Evolutionary conservation across 108 stramenopile genomes (phyloP).

Genomic region (Tribonema minus): DNA sequence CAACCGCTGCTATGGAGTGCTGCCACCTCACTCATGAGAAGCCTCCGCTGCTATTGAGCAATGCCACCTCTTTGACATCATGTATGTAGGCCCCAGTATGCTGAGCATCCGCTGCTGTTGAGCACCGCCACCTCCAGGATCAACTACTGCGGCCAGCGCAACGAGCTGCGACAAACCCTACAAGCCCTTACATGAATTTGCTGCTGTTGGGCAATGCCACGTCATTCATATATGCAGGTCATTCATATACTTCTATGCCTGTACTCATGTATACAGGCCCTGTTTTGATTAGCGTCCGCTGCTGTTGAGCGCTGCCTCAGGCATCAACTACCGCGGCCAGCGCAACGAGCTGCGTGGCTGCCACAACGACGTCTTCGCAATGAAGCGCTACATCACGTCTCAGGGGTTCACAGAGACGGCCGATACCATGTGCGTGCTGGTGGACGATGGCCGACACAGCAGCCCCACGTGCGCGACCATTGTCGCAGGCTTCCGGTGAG

Average conservation of each 20-base stretch:
- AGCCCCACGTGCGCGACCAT: constrained; percentile 65
- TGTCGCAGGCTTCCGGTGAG: constrained; percentile 66
- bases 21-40: not conserved
- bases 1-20: not conserved
- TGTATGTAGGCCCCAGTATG: not conserved
- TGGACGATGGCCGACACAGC: constrained; percentile 72
- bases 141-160: constrained; percentile 78
- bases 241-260: not conserved
- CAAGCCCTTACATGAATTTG: not conserved
- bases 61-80: no score
- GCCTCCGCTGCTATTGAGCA: constrained; percentile 7
- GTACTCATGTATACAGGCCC: not conserved
- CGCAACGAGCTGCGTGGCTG: constrained; percentile 75
- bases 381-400: constrained; percentile 63
- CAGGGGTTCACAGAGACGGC: constrained; percentile 68
- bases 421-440: constrained; percentile 69
- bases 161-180: not conserved
- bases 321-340: constrained; percentile 83
- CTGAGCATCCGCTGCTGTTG: no score
- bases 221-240: no score
- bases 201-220: constrained; percentile 27
- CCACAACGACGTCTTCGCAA: constrained; percentile 84
- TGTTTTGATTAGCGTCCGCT: no score
- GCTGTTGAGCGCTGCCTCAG: no score
- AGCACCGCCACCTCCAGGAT: constrained; percentile 51